Evolutionary conservation across 2,329 filamentous ascomycete species (phyloP).

Genomic region (Neofusicoccum parvum): DNA sequence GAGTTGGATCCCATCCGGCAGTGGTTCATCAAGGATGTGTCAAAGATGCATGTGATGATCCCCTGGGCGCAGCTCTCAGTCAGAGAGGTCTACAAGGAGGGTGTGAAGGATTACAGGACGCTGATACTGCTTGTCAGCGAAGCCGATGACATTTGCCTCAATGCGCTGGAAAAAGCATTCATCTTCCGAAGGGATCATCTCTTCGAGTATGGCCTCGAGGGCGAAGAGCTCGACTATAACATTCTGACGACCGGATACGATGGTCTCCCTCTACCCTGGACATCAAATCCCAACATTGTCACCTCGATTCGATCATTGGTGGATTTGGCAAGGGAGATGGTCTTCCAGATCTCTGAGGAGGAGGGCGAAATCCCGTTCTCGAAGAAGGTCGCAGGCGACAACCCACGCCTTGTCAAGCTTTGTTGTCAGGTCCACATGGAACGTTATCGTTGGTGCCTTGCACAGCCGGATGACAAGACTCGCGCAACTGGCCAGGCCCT

Average conservation of each 20-base stretch:
- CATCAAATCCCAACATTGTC: conserved; percentile 60
- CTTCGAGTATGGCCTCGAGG: conserved; percentile 70
- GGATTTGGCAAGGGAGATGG: conserved; percentile 44
- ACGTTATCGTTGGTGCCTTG: conserved; percentile 59
- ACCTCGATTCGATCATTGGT: conserved; percentile 42
- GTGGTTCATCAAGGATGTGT: conserved; percentile 72
- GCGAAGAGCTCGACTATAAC: conserved; percentile 60
- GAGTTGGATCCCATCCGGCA: conserved; percentile 80
- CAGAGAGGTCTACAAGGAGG: conserved; percentile 69
- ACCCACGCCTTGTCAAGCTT: conserved; percentile 57
- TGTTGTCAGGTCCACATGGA: conserved; percentile 62
- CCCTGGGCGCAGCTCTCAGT: conserved; percentile 79
- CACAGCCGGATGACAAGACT: conserved; percentile 53
- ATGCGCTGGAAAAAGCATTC: conserved; percentile 64
- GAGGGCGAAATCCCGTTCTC: conserved; percentile 29
- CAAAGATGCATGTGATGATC: conserved; percentile 71
- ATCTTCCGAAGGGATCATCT: conserved; percentile 73
- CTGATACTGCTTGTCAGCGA: conserved; percentile 58
- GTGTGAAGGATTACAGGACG: conserved; percentile 55
- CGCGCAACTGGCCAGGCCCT: conserved; percentile 53
- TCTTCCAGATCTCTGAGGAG: conserved; percentile 43
- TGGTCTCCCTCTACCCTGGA: conserved; percentile 81
- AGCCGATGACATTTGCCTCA: conserved; percentile 73
- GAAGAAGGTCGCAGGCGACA: conserved; percentile 50
- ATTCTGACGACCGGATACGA: conserved; percentile 61